Evolutionary conservation across 306 rosid species (phyloP).

Genomic region (Amphicarpaea edgeworthii): DNA sequence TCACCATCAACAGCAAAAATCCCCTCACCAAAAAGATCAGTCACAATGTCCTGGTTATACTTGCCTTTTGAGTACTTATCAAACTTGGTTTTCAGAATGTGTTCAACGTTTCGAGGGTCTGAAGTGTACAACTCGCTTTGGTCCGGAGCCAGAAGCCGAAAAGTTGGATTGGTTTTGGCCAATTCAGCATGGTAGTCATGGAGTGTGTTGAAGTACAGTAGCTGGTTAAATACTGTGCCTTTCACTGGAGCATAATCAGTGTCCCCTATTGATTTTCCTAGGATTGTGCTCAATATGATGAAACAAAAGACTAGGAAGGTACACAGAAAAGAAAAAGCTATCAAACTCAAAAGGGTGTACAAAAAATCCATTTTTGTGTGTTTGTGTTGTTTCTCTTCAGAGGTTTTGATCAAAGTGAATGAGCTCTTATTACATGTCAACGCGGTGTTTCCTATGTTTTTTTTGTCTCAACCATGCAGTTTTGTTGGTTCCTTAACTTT

Average conservation of each 20-base stretch:
- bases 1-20: conserved; percentile 76
- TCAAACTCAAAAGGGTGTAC: conserved; percentile 45
- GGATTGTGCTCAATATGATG: conserved; percentile 45
- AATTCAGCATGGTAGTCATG: conserved; percentile 51
- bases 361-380: conserved; percentile 52
- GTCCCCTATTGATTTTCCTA: conserved; percentile 65
- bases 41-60: conserved; percentile 30
- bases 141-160: conserved; percentile 51
- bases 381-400: neutral
- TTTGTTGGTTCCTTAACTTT: no score
- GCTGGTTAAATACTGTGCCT: conserved; percentile 64
- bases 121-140: conserved; percentile 61
- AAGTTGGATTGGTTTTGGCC: conserved; percentile 58
- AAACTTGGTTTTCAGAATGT: conserved; percentile 59
- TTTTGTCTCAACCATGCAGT: no score
- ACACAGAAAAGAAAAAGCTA: conserved; percentile 38
- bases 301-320: conserved; percentile 45
- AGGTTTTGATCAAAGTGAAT: neutral
- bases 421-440: no score
- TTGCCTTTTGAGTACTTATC: conserved; percentile 64
- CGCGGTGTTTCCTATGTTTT: no score
- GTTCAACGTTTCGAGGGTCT: conserved; percentile 62
- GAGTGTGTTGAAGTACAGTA: conserved; percentile 58
- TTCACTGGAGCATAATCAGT: conserved; percentile 63
- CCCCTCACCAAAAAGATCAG: conserved; percentile 73